Conservation (phyloP, 306 rosid genomes). For the Rosa rugosa region DNA sequence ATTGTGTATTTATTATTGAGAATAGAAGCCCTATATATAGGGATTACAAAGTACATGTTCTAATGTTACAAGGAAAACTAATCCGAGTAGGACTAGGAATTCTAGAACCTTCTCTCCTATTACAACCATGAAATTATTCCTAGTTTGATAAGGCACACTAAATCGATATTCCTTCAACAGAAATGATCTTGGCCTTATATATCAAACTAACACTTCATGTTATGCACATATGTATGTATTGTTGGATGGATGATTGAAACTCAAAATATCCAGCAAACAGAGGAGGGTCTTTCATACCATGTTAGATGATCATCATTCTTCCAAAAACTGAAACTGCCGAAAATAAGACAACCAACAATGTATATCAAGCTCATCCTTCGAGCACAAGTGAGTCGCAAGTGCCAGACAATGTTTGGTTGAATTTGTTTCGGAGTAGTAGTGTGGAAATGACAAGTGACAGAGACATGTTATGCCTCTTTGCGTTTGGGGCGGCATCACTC, state of each 20-base stretch:
- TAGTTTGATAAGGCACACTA: too few relatives aligned
- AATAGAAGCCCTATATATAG: too few relatives aligned
- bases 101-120: too few relatives aligned
- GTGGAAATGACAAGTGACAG: background rate
- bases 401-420: background rate
- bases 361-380: background rate
- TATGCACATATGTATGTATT: too few relatives aligned
- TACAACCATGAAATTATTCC: too few relatives aligned
- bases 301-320: background rate
- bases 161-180: too few relatives aligned
- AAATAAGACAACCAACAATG: background rate
- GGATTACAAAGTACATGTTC: too few relatives aligned
- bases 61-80: too few relatives aligned
- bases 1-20: too few relatives aligned
- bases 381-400: background rate
- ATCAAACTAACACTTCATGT: background rate
- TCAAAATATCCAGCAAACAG: too few relatives aligned
- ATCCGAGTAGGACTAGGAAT: too few relatives aligned
- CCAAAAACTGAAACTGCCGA: too few relatives aligned
- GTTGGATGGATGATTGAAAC: background rate
- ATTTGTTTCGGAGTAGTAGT: background rate
- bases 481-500: slow-evolving; percentile 5
- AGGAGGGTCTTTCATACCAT: background rate
- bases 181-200: background rate
- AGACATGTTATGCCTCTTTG: background rate